phyloP scores from a whole-genome alignment of 805 yeast genomes.

The Cyberlindnera americana region DNA sequence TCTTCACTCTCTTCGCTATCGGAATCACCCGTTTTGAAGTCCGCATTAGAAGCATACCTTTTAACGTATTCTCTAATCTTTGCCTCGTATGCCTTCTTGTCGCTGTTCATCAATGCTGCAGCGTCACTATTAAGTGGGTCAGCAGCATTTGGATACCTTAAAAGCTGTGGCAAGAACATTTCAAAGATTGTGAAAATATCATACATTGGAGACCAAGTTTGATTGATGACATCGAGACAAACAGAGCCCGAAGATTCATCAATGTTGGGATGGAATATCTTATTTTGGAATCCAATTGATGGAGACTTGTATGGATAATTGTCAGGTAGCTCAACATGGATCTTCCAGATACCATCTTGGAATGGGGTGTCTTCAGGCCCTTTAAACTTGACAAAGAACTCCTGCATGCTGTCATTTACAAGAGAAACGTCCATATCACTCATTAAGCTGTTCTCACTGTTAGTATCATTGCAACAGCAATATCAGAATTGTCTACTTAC shows the following conservation, averaged over 20 bases:
- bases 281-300: conserved; percentile 88
- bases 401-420: conserved; percentile 81
- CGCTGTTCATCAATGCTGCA: conserved; percentile 68
- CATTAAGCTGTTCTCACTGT: conserved; percentile 51
- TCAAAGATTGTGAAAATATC: conserved; percentile 89
- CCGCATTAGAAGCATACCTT: conserved; percentile 54
- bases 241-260: conserved; percentile 90
- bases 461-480: not conserved
- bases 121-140: conserved; percentile 95
- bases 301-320: conserved; percentile 96
- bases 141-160: conserved; percentile 88
- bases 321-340: conserved; percentile 91
- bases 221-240: conserved; percentile 93
- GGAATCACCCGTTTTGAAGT: conserved; percentile 43
- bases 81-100: conserved; percentile 60
- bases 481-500: conserved; percentile 45
- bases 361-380: conserved; percentile 91
- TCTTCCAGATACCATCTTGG: conserved; percentile 84
- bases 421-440: conserved; percentile 86
- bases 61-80: conserved; percentile 72
- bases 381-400: conserved; percentile 75
- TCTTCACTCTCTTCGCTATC: conserved; percentile 44
- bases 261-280: conserved; percentile 92
- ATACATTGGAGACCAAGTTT: conserved; percentile 98
- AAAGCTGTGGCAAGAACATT: conserved; percentile 85